These are phyloP conservation scores for Ambrosia trifida DNA, from an alignment of 129 eudicot species.

Conservation along the genomic window DNA sequence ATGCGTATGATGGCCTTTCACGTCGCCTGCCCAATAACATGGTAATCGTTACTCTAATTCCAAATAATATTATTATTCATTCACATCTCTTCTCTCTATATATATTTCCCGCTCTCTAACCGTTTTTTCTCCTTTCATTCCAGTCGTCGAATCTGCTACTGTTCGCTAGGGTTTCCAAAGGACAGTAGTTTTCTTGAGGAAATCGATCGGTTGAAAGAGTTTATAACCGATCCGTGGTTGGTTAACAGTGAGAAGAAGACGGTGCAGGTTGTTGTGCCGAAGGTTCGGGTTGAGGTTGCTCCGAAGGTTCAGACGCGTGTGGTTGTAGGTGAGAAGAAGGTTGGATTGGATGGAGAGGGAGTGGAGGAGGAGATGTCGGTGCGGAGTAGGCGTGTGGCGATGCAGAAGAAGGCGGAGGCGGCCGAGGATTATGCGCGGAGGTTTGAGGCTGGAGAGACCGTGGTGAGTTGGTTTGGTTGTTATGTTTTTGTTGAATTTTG, in stretches of 20 bases:
- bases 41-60: conserved; percentile 46
- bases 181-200: conserved; percentile 41
- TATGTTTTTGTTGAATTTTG: not conserved
- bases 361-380: conserved; percentile 61
- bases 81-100: no score
- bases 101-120: conserved; percentile 27
- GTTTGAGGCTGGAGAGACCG: conserved; percentile 74
- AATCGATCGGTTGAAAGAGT: conserved; percentile 47
- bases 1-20: conserved; percentile 76
- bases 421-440: conserved; percentile 81
- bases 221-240: conserved; percentile 72
- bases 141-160: conserved; percentile 83
- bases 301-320: conserved; percentile 39
- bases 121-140: conserved; percentile 27
- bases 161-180: conserved; percentile 68
- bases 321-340: not conserved
- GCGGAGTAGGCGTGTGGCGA: conserved; percentile 72
- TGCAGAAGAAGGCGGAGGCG: conserved; percentile 88
- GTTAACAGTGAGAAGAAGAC: conserved; percentile 49
- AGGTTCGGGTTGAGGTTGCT: conserved; percentile 46
- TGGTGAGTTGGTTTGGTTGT: conserved; percentile 37
- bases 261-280: conserved; percentile 77
- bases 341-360: conserved; percentile 36
- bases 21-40: conserved; percentile 97
- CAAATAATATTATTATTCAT: not conserved